A percentile compares a stretch with the other conserved stretches of the same genome.
Conservation (phyloP, 2,329 filamentous ascomycete genomes). For the Cryphonectria parasitica region DNA sequence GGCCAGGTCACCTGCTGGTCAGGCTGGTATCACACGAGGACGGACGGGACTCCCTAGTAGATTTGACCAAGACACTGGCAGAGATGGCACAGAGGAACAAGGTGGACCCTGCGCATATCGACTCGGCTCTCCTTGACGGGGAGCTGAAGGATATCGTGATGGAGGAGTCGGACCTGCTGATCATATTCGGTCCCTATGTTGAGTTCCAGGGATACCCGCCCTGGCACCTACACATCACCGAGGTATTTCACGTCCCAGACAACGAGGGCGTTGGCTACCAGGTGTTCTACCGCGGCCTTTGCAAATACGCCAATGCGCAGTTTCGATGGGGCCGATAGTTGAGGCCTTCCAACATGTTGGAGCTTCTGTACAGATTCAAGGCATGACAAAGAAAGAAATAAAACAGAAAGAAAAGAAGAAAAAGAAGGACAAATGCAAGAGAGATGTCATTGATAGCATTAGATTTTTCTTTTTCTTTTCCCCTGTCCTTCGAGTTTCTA, state of each 20-base stretch:
- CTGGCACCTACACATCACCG: conserved; percentile 92
- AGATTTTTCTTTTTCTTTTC: conserved; percentile 13
- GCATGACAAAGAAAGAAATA: conserved; percentile 12
- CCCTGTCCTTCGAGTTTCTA: conserved; percentile 18
- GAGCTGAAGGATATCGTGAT: conserved; percentile 82
- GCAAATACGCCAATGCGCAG: conserved; percentile 83
- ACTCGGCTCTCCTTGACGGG: conserved; percentile 81
- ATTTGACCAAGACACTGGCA: conserved; percentile 89
- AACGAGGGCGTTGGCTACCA: conserved; percentile 90
- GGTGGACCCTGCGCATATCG: conserved; percentile 80
- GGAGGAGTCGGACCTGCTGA: conserved; percentile 84
- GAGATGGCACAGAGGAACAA: conserved; percentile 95
- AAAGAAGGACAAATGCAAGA: conserved; percentile 6
- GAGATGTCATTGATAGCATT: conserved; percentile 15
- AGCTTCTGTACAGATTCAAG: conserved; percentile 18
- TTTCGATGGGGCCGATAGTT: conserved; percentile 77
- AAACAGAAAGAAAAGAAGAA: too few species aligned
- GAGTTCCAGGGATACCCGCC: conserved; percentile 91
- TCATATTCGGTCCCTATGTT: conserved; percentile 83
- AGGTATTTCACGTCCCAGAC: conserved; percentile 82
- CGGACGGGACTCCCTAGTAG: conserved; percentile 90
- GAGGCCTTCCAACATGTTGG: conserved; percentile 16
- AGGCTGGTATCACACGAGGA: conserved; percentile 87
- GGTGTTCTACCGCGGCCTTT: conserved; percentile 83
- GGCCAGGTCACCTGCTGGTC: conserved; percentile 57